Percentiles rank a stretch among this genome's conserved stretches.
Evolutionary conservation across 148 eudicot genomes (phyloP).

Genomic region (Cornus kousa): DNA sequence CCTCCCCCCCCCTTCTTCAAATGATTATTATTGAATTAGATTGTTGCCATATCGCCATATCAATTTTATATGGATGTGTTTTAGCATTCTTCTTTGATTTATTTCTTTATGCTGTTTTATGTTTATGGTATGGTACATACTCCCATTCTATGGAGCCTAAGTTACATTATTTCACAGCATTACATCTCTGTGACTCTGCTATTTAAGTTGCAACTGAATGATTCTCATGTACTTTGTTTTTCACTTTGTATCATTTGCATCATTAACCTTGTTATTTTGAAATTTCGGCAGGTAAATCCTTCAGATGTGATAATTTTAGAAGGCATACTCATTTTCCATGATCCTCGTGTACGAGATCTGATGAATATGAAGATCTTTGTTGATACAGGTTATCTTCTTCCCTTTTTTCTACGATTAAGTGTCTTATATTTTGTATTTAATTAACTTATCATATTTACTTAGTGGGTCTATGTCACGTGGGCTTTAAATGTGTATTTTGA

Average conservation of each 20-base stretch:
- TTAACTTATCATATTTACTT: not conserved
- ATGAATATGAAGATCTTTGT: slow-evolving; percentile 99
- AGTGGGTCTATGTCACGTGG: not conserved
- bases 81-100: not conserved
- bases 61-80: not conserved
- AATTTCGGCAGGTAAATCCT: slow-evolving; percentile 79
- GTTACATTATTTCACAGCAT: not conserved
- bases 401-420: slow-evolving; percentile 16
- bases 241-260: not conserved
- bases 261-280: slow-evolving; percentile 4
- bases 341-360: slow-evolving; percentile 74
- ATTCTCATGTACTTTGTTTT: slow-evolving; percentile 1
- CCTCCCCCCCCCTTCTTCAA: not conserved
- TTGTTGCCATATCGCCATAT: not conserved
- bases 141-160: not conserved
- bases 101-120: not conserved
- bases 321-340: slow-evolving; percentile 94
- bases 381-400: slow-evolving; percentile 85
- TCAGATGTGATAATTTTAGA: slow-evolving; percentile 96
- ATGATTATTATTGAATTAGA: not conserved
- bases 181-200: not conserved
- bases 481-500: not conserved
- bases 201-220: not conserved
- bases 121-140: not conserved
- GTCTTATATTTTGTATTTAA: slow-evolving; percentile 8